Percentiles rank a stretch among this genome's conserved stretches.
These are phyloP conservation scores for Ustilago hordei DNA, from an alignment of 1,284 basidiomycete species.

Conservation along the genomic window DNA sequence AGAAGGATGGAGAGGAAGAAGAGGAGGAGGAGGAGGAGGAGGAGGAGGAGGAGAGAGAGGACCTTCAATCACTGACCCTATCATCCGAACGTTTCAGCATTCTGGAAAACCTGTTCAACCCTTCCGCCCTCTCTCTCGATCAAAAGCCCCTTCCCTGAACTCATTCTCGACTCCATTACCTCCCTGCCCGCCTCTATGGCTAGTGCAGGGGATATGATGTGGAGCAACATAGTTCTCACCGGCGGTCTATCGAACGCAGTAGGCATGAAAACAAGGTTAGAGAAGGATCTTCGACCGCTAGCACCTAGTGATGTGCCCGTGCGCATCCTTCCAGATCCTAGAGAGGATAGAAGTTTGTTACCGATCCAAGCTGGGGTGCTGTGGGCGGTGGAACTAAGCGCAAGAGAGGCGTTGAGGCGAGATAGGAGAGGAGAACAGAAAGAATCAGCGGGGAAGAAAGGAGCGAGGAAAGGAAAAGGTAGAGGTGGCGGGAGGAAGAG, in stretches of 20 bases:
- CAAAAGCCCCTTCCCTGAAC: constrained; percentile 84
- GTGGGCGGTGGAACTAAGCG: constrained; percentile 18
- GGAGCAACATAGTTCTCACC: constrained; percentile 89
- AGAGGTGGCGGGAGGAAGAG: constrained; percentile 1
- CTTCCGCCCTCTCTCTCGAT: constrained; percentile 75
- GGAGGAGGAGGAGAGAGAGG: constrained; percentile 61
- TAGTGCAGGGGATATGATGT: constrained; percentile 85
- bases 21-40: not conserved
- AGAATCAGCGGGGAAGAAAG: constrained; percentile 2
- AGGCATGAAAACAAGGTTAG: constrained; percentile 80
- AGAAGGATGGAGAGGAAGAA: not conserved
- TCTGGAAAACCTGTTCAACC: constrained; percentile 83
- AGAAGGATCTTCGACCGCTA: constrained; percentile 42
- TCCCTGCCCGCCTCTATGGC: not conserved
- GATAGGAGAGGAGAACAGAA: not conserved
- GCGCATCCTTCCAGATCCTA: constrained; percentile 13
- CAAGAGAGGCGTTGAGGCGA: constrained; percentile 1
- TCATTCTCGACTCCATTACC: constrained; percentile 79
- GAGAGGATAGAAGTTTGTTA: constrained; percentile 7
- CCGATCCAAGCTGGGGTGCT: constrained; percentile 15
- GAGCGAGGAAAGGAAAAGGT: constrained; percentile 7
- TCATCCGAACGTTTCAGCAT: constrained; percentile 89
- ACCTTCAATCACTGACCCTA: constrained; percentile 85
- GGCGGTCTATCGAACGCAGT: constrained; percentile 84
- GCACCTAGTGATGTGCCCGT: constrained; percentile 50